These are phyloP conservation scores for Forsythia viridissima DNA, from an alignment of 257 asterid species.

Conservation along the genomic window DNA sequence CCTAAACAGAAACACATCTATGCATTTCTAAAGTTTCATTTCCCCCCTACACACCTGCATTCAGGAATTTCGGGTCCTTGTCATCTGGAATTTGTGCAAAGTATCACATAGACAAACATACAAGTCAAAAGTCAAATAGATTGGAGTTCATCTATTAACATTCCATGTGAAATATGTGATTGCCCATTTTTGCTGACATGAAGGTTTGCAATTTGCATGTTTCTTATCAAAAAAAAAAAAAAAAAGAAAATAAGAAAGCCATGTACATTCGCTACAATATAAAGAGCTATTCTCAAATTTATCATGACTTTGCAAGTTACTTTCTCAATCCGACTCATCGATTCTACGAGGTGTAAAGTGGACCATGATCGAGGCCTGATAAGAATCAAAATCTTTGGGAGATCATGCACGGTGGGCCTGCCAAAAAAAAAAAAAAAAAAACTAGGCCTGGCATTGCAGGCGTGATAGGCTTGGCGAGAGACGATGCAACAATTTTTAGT, in stretches of 20 bases:
- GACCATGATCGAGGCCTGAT: no score
- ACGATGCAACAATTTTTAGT: no score
- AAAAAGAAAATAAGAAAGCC: no score
- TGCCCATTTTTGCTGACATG: slow-evolving; percentile 4
- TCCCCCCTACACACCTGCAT: neutral
- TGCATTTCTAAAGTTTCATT: neutral
- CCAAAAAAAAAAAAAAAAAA: no score
- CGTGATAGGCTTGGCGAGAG: no score
- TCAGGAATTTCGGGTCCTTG: neutral
- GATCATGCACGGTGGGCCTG: no score
- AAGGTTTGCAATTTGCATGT: neutral
- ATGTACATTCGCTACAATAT: neutral
- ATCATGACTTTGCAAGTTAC: neutral
- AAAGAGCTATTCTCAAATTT: neutral
- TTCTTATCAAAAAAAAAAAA: neutral
- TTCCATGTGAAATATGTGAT: neutral
- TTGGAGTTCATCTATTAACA: neutral
- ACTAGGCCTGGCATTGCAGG: no score
- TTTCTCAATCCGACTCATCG: no score
- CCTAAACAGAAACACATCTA: neutral
- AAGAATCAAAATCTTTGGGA: no score
- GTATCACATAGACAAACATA: neutral
- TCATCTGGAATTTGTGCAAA: slow-evolving; percentile 7
- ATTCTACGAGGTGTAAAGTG: no score
- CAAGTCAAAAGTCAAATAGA: neutral